A percentile compares a stretch with the other conserved stretches of the same genome.
These are phyloP conservation scores for Chrysanthemum makinoi DNA, from an alignment of 129 eudicot species.

Conservation along the genomic window DNA sequence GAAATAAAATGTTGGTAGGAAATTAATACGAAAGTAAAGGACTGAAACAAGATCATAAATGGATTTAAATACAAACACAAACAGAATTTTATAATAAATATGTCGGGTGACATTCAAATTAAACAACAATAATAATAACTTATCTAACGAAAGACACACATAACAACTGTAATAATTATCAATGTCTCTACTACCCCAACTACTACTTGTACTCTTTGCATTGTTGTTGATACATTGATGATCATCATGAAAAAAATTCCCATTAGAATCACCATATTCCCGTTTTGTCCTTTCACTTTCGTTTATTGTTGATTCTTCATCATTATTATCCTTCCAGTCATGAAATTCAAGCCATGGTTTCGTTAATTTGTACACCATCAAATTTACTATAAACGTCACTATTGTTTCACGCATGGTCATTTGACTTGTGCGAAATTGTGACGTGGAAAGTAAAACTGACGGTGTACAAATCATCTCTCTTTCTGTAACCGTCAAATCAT, in stretches of 20 bases:
- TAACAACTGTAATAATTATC: slow-evolving; percentile 35
- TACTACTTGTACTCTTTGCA: slow-evolving; percentile 31
- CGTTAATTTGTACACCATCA: too few species aligned
- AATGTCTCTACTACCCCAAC: slow-evolving; percentile 23
- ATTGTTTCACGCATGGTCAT: too few species aligned
- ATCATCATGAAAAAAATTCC: slow-evolving; percentile 3
- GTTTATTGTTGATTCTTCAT: background rate
- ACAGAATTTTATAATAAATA: slow-evolving; percentile 29
- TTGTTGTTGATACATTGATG: slow-evolving; percentile 13
- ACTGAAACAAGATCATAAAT: slow-evolving; percentile 15
- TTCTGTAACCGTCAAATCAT: background rate
- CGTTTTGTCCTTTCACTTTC: slow-evolving; percentile 20
- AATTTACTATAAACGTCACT: too few species aligned
- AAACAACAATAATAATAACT: slow-evolving; percentile 14
- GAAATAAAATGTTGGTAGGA: slow-evolving; percentile 17
- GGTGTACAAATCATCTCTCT: slow-evolving; percentile 3
- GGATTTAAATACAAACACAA: slow-evolving; percentile 23
- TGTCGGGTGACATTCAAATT: slow-evolving; percentile 33
- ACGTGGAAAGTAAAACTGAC: too few species aligned
- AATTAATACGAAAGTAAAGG: slow-evolving; percentile 18
- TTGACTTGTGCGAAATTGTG: too few species aligned
- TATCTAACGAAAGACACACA: slow-evolving; percentile 16
- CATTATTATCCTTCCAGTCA: slow-evolving; percentile 15
- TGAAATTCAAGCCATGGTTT: slow-evolving; percentile 25
- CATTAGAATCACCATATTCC: slow-evolving; percentile 27